phyloP scores from a whole-genome alignment of 768 basidiomycete species.

The Amanita inopinata region DNA sequence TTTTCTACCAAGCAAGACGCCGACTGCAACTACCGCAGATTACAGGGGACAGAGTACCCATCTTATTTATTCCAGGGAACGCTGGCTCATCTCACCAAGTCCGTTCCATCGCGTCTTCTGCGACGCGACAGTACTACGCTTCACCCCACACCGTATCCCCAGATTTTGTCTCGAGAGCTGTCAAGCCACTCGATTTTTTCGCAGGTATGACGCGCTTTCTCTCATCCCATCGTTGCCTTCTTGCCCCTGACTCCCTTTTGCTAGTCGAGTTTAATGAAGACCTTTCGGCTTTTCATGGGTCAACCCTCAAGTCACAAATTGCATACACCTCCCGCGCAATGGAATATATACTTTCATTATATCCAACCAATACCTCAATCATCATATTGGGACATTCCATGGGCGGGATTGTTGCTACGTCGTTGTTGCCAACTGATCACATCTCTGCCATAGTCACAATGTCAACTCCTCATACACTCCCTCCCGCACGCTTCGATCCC shows the following conservation, averaged over 20 bases:
- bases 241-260: slow-evolving; percentile 1
- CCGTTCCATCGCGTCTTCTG: slow-evolving; percentile 90
- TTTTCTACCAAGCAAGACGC: neutral
- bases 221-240: neutral
- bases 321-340: slow-evolving; percentile 65
- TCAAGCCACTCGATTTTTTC: slow-evolving; percentile 74
- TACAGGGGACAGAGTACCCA: slow-evolving; percentile 53
- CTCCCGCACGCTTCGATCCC: slow-evolving; percentile 81
- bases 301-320: slow-evolving; percentile 78
- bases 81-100: slow-evolving; percentile 93
- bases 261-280: slow-evolving; percentile 96
- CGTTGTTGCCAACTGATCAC: slow-evolving; percentile 56
- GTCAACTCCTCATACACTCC: slow-evolving; percentile 85
- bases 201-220: slow-evolving; percentile 45
- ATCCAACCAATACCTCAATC: slow-evolving; percentile 53
- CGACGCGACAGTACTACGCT: slow-evolving; percentile 68
- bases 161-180: slow-evolving; percentile 37
- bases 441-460: slow-evolving; percentile 87
- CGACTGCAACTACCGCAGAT: slow-evolving; percentile 8
- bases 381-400: slow-evolving; percentile 91
- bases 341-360: slow-evolving; percentile 68
- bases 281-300: slow-evolving; percentile 88
- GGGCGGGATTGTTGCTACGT: slow-evolving; percentile 88
- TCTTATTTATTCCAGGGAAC: slow-evolving; percentile 95
- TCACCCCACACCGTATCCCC: slow-evolving; percentile 45